These are phyloP conservation scores for Auriscalpium vulgare DNA, from an alignment of 768 basidiomycete genomes.

Conservation along the genomic window DNA sequence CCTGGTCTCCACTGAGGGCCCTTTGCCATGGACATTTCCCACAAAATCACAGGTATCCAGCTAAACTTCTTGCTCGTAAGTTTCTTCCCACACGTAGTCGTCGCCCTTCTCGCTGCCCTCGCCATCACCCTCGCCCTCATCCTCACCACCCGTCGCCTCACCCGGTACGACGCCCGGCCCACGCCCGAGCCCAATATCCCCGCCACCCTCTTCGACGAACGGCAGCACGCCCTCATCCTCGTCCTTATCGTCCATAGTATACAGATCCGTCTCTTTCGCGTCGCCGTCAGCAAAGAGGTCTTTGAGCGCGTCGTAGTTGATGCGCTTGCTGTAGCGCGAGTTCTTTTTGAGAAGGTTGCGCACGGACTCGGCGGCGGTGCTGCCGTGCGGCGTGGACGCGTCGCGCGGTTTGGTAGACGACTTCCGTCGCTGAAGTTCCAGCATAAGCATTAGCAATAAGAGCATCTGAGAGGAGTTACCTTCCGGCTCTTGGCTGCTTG, in stretches of 20 bases:
- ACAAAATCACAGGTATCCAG: not conserved
- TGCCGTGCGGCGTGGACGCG: slow-evolving; percentile 58
- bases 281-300: slow-evolving; percentile 47
- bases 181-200: slow-evolving; percentile 19
- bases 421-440: slow-evolving; percentile 55
- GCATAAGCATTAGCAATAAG: slow-evolving; percentile 8
- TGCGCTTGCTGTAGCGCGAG: slow-evolving; percentile 81
- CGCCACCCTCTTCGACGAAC: slow-evolving; percentile 33
- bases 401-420: slow-evolving; percentile 60
- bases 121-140: slow-evolving; percentile 22
- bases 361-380: slow-evolving; percentile 70
- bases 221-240: slow-evolving; percentile 23
- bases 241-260: slow-evolving; percentile 42
- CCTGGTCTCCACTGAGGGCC: too few relatives aligned
- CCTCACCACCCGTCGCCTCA: slow-evolving; percentile 16
- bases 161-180: slow-evolving; percentile 1
- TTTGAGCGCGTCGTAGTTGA: slow-evolving; percentile 88
- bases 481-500: slow-evolving; percentile 75
- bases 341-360: slow-evolving; percentile 77
- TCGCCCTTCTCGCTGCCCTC: slow-evolving; percentile 34
- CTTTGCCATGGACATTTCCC: too few relatives aligned
- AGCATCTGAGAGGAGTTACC: slow-evolving; percentile 15
- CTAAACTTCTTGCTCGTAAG: slow-evolving; percentile 67
- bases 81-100: slow-evolving; percentile 36
- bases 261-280: slow-evolving; percentile 43